Evolutionary conservation across 2,329 filamentous ascomycete species (phyloP).

Genomic region (Pestalotiopsis sp.): DNA sequence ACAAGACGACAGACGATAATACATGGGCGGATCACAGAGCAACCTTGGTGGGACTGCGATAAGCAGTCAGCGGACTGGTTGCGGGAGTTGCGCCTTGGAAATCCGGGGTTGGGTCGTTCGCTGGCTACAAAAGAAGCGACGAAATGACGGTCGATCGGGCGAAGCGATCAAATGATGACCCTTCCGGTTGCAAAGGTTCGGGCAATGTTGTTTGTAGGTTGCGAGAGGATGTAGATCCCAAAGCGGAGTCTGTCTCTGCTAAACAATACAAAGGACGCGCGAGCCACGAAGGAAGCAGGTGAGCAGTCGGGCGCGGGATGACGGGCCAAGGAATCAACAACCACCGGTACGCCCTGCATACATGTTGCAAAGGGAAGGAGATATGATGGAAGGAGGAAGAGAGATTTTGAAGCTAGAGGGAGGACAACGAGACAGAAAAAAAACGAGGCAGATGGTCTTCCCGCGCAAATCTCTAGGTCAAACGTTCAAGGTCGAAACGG

Average conservation of each 20-base stretch:
- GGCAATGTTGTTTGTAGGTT: background rate
- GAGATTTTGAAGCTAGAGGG: background rate
- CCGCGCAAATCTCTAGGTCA: background rate
- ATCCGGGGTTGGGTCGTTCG: background rate
- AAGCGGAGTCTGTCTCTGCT: constrained; percentile 1
- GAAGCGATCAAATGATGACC: background rate
- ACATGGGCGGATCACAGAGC: background rate
- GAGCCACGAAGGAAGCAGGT: background rate
- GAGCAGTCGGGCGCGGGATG: background rate
- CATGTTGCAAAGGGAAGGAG: background rate
- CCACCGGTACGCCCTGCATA: background rate
- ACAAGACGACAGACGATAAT: background rate
- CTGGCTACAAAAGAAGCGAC: background rate
- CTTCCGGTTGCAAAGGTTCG: background rate
- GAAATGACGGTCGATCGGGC: background rate
- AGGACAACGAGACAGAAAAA: background rate
- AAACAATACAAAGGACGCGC: constrained; percentile 1
- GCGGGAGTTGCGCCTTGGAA: background rate
- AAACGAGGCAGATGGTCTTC: background rate
- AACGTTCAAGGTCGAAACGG: background rate
- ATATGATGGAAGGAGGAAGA: background rate
- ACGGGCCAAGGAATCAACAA: background rate
- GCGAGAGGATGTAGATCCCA: constrained; percentile 3
- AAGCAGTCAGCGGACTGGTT: background rate
- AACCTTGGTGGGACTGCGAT: background rate